These are phyloP conservation scores for Penicillium sp. DNA, from an alignment of 2,329 filamentous ascomycete species.

Conservation along the genomic window DNA sequence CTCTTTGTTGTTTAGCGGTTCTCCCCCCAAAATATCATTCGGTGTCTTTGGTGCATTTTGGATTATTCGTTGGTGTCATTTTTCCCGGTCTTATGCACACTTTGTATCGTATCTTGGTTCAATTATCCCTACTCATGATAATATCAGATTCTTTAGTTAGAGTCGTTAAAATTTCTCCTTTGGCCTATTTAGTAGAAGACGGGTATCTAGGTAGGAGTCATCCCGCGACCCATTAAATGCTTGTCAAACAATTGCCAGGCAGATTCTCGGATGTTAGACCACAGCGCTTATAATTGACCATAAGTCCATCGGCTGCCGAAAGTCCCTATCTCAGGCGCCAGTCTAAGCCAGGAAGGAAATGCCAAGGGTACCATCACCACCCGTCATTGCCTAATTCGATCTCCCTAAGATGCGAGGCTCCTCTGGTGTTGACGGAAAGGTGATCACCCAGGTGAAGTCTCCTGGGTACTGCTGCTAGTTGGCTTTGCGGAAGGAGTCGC, in stretches of 20 bases:
- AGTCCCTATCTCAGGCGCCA: not conserved
- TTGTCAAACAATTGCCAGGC: not conserved
- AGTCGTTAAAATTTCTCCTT: not conserved
- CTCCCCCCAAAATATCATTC: not conserved
- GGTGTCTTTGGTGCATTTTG: not conserved
- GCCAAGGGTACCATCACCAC: not conserved
- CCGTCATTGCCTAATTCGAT: not conserved
- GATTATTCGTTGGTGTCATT: not conserved
- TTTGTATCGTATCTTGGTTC: not conserved
- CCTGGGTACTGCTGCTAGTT: not conserved
- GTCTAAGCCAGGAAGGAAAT: no score
- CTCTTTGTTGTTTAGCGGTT: not conserved
- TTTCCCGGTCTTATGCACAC: not conserved
- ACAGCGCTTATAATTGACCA: not conserved
- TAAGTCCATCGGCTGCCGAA: not conserved
- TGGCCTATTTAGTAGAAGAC: not conserved
- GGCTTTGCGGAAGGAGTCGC: not conserved
- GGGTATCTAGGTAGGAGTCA: no score
- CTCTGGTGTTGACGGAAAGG: not conserved
- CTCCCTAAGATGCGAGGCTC: not conserved
- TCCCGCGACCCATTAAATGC: no score
- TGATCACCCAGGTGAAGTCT: not conserved
- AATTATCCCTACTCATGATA: conserved; percentile 4
- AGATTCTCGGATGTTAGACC: not conserved
- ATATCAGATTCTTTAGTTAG: not conserved